phyloP scores from a whole-genome alignment of 2,329 filamentous ascomycete genomes.

The Monosporascus sp. region DNA sequence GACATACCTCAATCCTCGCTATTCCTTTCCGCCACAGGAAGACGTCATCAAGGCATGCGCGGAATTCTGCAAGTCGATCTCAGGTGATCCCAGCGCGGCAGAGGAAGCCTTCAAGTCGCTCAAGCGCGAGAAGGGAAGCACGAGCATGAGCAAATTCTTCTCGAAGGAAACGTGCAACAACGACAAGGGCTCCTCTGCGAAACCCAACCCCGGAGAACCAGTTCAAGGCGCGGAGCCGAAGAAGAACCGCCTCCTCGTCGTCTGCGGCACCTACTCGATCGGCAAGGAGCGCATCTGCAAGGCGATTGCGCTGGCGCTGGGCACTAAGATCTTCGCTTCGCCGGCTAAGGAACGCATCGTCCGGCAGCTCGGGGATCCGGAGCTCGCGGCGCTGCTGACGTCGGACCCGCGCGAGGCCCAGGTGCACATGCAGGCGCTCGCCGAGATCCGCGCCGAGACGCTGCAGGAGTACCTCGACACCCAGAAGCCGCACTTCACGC shows the following conservation, averaged over 20 bases:
- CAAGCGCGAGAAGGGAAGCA: slow-evolving; percentile 35
- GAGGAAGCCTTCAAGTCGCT: slow-evolving; percentile 42
- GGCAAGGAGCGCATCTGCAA: slow-evolving; percentile 96
- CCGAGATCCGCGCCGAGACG: slow-evolving; percentile 89
- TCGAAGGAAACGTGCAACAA: slow-evolving; percentile 27
- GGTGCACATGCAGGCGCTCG: slow-evolving; percentile 95
- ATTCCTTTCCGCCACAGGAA: slow-evolving; percentile 84
- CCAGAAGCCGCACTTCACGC: slow-evolving; percentile 75
- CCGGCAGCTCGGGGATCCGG: slow-evolving; percentile 76
- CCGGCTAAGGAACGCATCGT: slow-evolving; percentile 80
- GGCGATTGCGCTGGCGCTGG: slow-evolving; percentile 79
- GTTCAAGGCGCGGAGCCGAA: slow-evolving; percentile 27
- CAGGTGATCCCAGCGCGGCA: slow-evolving; percentile 52
- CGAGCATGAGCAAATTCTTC: slow-evolving; percentile 49
- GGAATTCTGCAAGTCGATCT: slow-evolving; percentile 76
- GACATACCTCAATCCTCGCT: slow-evolving; percentile 92
- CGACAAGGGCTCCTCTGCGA: neutral
- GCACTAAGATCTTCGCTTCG: slow-evolving; percentile 84
- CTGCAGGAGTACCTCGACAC: slow-evolving; percentile 80
- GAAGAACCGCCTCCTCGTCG: slow-evolving; percentile 70
- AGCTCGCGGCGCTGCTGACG: slow-evolving; percentile 73
- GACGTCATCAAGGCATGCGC: slow-evolving; percentile 85
- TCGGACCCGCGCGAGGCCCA: slow-evolving; percentile 77
- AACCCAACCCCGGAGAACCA: slow-evolving; percentile 1
- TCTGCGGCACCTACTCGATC: slow-evolving; percentile 96